These are phyloP conservation scores for Vigna trinervia DNA, from an alignment of 306 rosid species.

Conservation along the genomic window DNA sequence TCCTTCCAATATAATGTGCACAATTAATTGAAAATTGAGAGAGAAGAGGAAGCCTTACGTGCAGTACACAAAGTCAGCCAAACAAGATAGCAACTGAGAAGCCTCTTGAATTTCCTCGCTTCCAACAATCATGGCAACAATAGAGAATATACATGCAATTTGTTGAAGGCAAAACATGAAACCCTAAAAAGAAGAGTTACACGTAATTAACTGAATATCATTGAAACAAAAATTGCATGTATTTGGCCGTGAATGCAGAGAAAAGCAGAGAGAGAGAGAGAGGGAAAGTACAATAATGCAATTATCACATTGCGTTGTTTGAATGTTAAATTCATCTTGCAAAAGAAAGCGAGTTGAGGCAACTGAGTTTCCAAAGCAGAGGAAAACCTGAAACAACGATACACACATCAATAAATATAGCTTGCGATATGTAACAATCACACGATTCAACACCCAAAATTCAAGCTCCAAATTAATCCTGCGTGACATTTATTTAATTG, in stretches of 20 bases:
- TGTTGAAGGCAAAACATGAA: constrained; percentile 88
- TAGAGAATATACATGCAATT: constrained; percentile 90
- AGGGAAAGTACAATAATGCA: constrained; percentile 84
- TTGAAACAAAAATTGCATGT: neutral
- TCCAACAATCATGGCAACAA: constrained; percentile 83
- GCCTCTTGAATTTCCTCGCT: constrained; percentile 80
- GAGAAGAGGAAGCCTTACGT: constrained; percentile 58
- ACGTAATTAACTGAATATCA: constrained; percentile 26
- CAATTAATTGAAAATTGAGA: constrained; percentile 15
- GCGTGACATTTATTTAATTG: constrained; percentile 14
- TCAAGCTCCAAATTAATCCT: constrained; percentile 16
- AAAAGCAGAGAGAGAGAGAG: constrained; percentile 37
- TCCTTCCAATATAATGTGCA: constrained; percentile 5
- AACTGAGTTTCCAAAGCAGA: constrained; percentile 89
- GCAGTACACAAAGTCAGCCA: constrained; percentile 87
- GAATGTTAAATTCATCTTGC: constrained; percentile 95
- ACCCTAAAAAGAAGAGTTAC: constrained; percentile 57
- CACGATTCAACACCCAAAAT: neutral
- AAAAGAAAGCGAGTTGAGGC: constrained; percentile 91
- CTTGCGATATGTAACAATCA: constrained; percentile 16
- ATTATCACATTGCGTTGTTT: constrained; percentile 84
- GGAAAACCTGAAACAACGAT: constrained; percentile 69
- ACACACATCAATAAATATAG: constrained; percentile 22
- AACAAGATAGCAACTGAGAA: constrained; percentile 71
- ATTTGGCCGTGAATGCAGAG: neutral